Conservation (phyloP, 2,329 filamentous ascomycete species). For the Chlorencoelia australis region DNA sequence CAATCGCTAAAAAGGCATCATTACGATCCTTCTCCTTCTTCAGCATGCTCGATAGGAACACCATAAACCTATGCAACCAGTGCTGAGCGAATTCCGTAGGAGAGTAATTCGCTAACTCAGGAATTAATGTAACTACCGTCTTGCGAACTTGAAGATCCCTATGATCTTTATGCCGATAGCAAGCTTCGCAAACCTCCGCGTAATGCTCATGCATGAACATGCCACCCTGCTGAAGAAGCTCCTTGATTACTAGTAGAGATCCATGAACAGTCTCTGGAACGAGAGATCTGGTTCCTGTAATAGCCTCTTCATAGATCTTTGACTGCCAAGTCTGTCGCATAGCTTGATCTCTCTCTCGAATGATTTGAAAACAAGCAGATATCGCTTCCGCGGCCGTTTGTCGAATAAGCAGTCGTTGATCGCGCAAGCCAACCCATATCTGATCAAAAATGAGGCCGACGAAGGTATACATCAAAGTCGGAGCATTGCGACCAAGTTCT, state of each 20-base stretch:
- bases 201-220: constrained; percentile 99
- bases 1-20: constrained; percentile 89
- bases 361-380: constrained; percentile 91
- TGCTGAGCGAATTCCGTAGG: constrained; percentile 79
- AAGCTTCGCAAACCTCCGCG: constrained; percentile 82
- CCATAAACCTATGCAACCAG: constrained; percentile 94
- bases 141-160: constrained; percentile 78
- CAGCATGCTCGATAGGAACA: constrained; percentile 84
- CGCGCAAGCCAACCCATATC: constrained; percentile 88
- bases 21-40: constrained; percentile 94
- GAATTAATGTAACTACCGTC: constrained; percentile 85
- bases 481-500: constrained; percentile 84
- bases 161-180: constrained; percentile 87
- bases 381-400: constrained; percentile 88
- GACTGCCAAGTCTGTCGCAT: constrained; percentile 82
- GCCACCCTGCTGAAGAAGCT: constrained; percentile 84
- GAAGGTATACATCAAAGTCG: constrained; percentile 90
- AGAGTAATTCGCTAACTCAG: constrained; percentile 84
- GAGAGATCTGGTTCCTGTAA: constrained; percentile 66
- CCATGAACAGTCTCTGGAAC: constrained; percentile 86
- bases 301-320: constrained; percentile 80
- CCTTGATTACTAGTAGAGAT: constrained; percentile 86
- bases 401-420: constrained; percentile 82
- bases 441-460: constrained; percentile 92
- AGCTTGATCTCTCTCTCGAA: constrained; percentile 80